Evolutionary conservation across 139 green algal genomes (phyloP), one percentile per base, ranked within the genome.

Genomic region (Micractinium conductrix): DNA sequence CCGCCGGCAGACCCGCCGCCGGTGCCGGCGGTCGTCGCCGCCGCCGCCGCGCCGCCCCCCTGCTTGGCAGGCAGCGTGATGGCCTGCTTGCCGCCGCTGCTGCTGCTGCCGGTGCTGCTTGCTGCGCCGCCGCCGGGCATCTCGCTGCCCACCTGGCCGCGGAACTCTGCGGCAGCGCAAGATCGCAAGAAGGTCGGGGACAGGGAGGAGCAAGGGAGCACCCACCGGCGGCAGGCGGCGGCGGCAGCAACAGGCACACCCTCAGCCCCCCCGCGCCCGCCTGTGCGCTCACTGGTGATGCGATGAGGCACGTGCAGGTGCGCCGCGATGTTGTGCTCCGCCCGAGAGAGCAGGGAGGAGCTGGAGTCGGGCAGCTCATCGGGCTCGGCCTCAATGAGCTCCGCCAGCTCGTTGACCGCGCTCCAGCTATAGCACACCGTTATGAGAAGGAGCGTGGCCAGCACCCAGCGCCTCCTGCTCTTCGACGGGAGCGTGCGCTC

Each of bases 261-360:
- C 24, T 19, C 53, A 16, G 8, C 53, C 53, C 24, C 24, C 48
- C 24, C 7, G 19, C 6, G 53, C 19, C 53, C 5, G 53, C 53
- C 8, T 24, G n/a, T 28, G 24, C 35, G 4, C 43, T 60, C 72
- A 79, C 44, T 63, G 44, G 28, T 30, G 4, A 43, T 26, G 44
- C 35, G 30, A 14, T 62, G 30, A 30, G 43, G 72, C 0, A 83
- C 21, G 50, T 85, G 79, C 33, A 85, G 67, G 35, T 85, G 79
- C 2, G 45, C 65, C 4, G 67, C 67, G 67, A 85, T 85, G 67
- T 85, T 85, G 16, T 78, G 35, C 67, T 85, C 79, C 21, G 79
- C 67, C 2, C 26, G 79, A 22, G 45, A 28, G 42, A 85, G 42
- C 70, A 68, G 35, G 40, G 30, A 35, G 67, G 40, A 24, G 37